Conservation (phyloP, 2,329 filamentous ascomycete genomes). For the Bipolaris gigantea region DNA sequence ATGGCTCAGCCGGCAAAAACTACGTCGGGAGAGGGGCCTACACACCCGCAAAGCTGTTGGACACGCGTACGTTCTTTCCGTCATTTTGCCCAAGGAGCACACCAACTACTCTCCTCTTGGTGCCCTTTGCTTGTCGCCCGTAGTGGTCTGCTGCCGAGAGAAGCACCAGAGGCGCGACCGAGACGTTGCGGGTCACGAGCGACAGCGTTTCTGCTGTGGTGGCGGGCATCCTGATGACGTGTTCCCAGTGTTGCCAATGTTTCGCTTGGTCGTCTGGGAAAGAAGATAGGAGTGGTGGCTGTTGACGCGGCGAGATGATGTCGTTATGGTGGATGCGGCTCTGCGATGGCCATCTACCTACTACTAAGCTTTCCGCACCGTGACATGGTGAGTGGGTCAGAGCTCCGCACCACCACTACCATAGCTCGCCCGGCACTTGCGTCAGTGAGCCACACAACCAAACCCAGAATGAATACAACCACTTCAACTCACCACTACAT, state of each 20-base stretch:
- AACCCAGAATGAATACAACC: background rate
- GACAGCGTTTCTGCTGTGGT: slow-evolving; percentile 96
- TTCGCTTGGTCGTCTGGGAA: slow-evolving; percentile 1
- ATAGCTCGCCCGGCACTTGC: slow-evolving; percentile 11
- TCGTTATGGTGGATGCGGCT: slow-evolving; percentile 40
- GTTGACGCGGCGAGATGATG: slow-evolving; percentile 21
- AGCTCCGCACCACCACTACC: slow-evolving; percentile 29
- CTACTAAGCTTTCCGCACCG: slow-evolving; percentile 33
- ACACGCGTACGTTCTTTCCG: slow-evolving; percentile 93
- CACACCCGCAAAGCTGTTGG: slow-evolving; percentile 97
- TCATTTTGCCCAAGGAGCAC: slow-evolving; percentile 95
- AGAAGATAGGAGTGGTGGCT: slow-evolving; percentile 13
- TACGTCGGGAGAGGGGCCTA: slow-evolving; percentile 13
- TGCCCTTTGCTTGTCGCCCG: slow-evolving; percentile 88
- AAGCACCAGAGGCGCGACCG: slow-evolving; percentile 94
- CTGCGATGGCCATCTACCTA: slow-evolving; percentile 29
- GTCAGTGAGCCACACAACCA: slow-evolving; percentile 15
- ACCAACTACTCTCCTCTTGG: slow-evolving; percentile 82
- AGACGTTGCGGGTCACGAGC: slow-evolving; percentile 91
- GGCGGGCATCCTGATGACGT: slow-evolving; percentile 70
- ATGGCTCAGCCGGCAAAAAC: slow-evolving; percentile 19
- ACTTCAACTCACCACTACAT: background rate
- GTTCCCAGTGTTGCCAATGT: slow-evolving; percentile 10
- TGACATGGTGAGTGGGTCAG: slow-evolving; percentile 19
- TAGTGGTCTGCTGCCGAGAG: slow-evolving; percentile 98